Evolutionary conservation across 2,329 filamentous ascomycete species (phyloP).

Genomic region (Colletotrichum cordylinicola): DNA sequence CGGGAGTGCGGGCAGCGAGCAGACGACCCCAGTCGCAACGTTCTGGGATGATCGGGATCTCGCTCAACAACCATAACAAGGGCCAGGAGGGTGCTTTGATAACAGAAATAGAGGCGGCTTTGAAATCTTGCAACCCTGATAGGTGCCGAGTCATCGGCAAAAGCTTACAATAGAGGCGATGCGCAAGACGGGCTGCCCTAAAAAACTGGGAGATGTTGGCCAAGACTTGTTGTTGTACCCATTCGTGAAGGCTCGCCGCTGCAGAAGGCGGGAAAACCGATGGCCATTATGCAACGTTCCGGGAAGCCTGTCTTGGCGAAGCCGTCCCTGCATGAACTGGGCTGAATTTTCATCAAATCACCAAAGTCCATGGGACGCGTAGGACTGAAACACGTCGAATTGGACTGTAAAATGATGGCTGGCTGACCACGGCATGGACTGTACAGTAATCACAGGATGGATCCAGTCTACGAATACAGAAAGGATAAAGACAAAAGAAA

Average conservation of each 20-base stretch:
- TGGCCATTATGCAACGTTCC: neutral
- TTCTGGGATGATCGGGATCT: neutral
- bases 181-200: neutral
- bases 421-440: neutral
- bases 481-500: neutral
- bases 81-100: neutral
- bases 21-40: neutral
- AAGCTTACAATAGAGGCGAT: neutral
- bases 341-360: neutral
- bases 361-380: neutral
- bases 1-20: neutral
- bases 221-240: neutral
- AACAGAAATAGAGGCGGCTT: neutral
- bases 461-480: neutral
- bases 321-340: neutral
- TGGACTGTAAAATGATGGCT: neutral
- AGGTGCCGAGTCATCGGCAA: neutral
- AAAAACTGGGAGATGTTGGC: neutral
- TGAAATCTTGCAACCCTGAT: neutral
- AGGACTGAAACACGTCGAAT: neutral
- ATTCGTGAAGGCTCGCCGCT: neutral
- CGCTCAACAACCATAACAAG: neutral
- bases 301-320: neutral
- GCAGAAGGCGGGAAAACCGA: neutral
- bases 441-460: neutral